phyloP scores from a whole-genome alignment of 164 flowering plant species.

The Dillenia suffruticosa region DNA sequence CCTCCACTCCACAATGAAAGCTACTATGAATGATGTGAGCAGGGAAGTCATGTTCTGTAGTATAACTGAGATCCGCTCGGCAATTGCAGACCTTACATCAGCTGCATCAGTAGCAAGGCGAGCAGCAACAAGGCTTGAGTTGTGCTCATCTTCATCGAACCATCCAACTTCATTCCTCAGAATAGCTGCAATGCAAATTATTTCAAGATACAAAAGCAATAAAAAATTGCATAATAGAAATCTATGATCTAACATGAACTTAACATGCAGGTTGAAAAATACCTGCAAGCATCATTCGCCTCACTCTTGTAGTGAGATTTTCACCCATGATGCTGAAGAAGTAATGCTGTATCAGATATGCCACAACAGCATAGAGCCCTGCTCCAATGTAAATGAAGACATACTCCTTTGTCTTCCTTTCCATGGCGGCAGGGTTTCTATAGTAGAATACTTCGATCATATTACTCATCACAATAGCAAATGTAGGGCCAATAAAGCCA shows the following conservation, averaged over 20 bases:
- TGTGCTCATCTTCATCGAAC: slow-evolving; percentile 97
- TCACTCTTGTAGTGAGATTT: slow-evolving; percentile 91
- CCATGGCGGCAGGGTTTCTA: slow-evolving; percentile 62
- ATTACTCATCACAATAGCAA: slow-evolving; percentile 96
- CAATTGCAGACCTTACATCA: slow-evolving; percentile 91
- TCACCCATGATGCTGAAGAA: slow-evolving; percentile 98
- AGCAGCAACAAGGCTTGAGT: slow-evolving; percentile 90
- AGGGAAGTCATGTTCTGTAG: slow-evolving; percentile 98
- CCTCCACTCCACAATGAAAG: slow-evolving; percentile 96
- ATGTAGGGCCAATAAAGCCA: slow-evolving; percentile 92
- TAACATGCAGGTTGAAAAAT: background rate
- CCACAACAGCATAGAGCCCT: slow-evolving; percentile 87
- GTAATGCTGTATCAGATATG: slow-evolving; percentile 89
- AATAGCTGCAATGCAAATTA: slow-evolving; percentile 46
- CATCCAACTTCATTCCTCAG: slow-evolving; percentile 97
- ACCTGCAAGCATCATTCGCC: slow-evolving; percentile 99
- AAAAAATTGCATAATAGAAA: background rate
- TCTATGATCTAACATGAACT: background rate
- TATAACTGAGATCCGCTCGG: slow-evolving; percentile 94
- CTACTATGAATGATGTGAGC: slow-evolving; percentile 94
- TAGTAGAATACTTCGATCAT: slow-evolving; percentile 99
- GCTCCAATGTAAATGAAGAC: slow-evolving; percentile 92
- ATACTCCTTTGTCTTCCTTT: slow-evolving; percentile 79
- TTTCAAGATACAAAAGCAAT: background rate
- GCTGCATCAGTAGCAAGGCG: slow-evolving; percentile 93